phyloP scores from a whole-genome alignment of 2,329 filamentous ascomycete species.

The Camillea tinctor region DNA sequence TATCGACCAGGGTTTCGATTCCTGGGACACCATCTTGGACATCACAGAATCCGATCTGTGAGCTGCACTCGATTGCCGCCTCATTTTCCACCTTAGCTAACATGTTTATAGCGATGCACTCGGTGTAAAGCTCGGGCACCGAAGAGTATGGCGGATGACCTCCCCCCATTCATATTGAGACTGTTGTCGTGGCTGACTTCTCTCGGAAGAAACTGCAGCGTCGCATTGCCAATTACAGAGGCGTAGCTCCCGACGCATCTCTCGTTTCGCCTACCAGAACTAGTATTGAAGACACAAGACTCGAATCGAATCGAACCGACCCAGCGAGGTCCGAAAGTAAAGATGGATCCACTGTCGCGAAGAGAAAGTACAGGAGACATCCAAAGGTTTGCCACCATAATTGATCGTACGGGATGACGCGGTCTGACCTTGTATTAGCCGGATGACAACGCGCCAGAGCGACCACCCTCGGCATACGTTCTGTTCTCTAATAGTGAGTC shows the following conservation, averaged over 20 bases:
- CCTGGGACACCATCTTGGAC: constrained; percentile 79
- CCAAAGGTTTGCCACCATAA: constrained; percentile 58
- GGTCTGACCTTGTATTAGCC: constrained; percentile 45
- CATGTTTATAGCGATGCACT: constrained; percentile 58
- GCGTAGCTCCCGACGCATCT: constrained; percentile 54
- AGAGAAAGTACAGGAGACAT: constrained; percentile 75
- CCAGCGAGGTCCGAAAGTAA: constrained; percentile 41
- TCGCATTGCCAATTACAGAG: constrained; percentile 72
- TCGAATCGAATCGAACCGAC: constrained; percentile 53
- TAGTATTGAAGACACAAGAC: constrained; percentile 53
- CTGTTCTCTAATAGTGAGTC: constrained; percentile 79
- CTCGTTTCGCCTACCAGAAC: constrained; percentile 49
- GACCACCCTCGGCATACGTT: constrained; percentile 80
- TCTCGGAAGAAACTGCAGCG: constrained; percentile 70
- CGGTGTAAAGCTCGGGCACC: constrained; percentile 76
- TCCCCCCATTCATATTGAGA: not conserved
- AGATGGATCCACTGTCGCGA: constrained; percentile 47
- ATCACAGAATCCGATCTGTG: constrained; percentile 83
- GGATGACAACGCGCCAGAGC: constrained; percentile 76
- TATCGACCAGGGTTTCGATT: constrained; percentile 77
- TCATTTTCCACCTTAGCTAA: constrained; percentile 15
- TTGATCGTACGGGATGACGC: not conserved
- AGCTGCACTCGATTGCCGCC: constrained; percentile 31
- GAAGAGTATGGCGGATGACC: constrained; percentile 57
- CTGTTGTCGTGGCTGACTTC: constrained; percentile 2